These are phyloP conservation scores for Cercophora samala DNA, from an alignment of 495 filamentous ascomycete genomes.

Conservation along the genomic window DNA sequence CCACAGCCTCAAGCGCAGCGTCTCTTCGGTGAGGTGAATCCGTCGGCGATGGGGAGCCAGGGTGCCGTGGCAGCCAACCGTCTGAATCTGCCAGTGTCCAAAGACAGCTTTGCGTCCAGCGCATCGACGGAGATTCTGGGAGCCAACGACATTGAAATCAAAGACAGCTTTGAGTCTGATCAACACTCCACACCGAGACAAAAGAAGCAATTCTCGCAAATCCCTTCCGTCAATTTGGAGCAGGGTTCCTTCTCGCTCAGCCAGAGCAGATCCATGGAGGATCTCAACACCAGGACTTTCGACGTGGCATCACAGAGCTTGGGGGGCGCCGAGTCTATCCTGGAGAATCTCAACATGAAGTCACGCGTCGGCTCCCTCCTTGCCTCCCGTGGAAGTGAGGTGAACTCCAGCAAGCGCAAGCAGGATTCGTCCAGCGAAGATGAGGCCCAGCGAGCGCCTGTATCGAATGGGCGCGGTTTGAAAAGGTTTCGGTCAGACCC, in stretches of 20 bases:
- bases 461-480: constrained; percentile 35
- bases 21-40: constrained; percentile 78
- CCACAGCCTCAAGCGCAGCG: constrained; percentile 37
- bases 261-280: constrained; percentile 32
- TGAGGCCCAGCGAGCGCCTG: constrained; percentile 28
- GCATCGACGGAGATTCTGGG: constrained; percentile 33
- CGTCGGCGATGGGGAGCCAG: constrained; percentile 63
- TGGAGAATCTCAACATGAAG: constrained; percentile 44
- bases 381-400: constrained; percentile 18
- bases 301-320: constrained; percentile 43
- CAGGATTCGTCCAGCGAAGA: constrained; percentile 37
- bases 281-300: constrained; percentile 37
- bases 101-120: constrained; percentile 24
- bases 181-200: constrained; percentile 37
- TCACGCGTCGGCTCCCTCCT: constrained; percentile 31
- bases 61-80: constrained; percentile 42
- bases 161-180: constrained; percentile 43
- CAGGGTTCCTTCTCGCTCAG: constrained; percentile 22
- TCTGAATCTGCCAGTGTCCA: constrained; percentile 45
- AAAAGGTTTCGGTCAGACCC: constrained; percentile 46
- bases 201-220: constrained; percentile 25
- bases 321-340: constrained; percentile 42
- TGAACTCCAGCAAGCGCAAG: constrained; percentile 47
- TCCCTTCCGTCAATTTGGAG: constrained; percentile 11
- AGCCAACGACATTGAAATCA: constrained; percentile 35